Evolutionary conservation across 257 asterid species (phyloP).

Genomic region (Linderniella brevidens): DNA sequence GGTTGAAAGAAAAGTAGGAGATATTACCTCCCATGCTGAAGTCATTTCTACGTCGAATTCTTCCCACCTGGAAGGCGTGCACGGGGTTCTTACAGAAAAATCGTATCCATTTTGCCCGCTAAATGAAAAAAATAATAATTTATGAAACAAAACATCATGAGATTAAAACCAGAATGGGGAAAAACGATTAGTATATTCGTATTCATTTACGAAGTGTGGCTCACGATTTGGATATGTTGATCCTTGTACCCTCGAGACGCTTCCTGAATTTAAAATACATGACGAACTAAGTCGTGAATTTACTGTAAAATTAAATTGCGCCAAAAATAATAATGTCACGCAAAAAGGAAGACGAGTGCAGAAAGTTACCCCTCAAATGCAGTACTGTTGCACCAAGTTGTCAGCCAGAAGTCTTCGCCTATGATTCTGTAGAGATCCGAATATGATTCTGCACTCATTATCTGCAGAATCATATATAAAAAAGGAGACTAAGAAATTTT

Average conservation of each 20-base stretch:
- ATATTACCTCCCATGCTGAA: constrained; percentile 81
- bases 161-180: constrained; percentile 8
- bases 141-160: constrained; percentile 4
- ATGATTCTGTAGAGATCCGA: constrained; percentile 61
- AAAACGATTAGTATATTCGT: not conserved
- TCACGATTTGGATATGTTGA: constrained; percentile 54
- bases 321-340: constrained; percentile 8
- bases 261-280: constrained; percentile 43
- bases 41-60: constrained; percentile 70
- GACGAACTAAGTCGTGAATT: constrained; percentile 1
- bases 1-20: not conserved
- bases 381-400: constrained; percentile 72
- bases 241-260: constrained; percentile 92
- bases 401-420: constrained; percentile 92
- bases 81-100: constrained; percentile 62
- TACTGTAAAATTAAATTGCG: too few relatives aligned
- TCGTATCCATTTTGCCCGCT: constrained; percentile 77
- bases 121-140: constrained; percentile 10
- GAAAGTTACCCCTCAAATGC: constrained; percentile 71
- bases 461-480: constrained; percentile 30
- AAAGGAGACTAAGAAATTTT: not conserved
- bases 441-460: constrained; percentile 74
- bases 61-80: constrained; percentile 55
- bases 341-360: constrained; percentile 5
- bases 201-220: constrained; percentile 10